Conservation (phyloP, 441 rosid species). For the Bruguiera hainesii region DNA sequence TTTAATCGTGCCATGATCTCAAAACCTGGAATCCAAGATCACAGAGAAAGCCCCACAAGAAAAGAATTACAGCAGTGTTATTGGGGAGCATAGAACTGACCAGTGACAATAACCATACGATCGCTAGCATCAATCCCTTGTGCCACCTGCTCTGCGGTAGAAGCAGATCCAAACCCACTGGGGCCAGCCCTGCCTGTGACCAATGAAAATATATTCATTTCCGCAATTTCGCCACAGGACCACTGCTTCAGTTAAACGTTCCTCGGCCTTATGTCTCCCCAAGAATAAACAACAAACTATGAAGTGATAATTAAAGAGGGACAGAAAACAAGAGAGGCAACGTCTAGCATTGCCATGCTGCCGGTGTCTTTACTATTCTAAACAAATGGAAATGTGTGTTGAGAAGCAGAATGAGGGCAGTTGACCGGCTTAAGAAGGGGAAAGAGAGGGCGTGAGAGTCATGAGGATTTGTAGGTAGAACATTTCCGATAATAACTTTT, state of each 20-base stretch:
- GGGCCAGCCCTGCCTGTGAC: conserved; percentile 66
- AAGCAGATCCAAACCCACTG: conserved; percentile 90
- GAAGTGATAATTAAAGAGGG: background rate
- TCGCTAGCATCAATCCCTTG: conserved; percentile 55
- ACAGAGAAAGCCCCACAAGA: too few relatives aligned
- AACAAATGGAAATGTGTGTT: background rate
- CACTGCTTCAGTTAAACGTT: too few relatives aligned
- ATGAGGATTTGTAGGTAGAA: background rate
- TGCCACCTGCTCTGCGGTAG: conserved; percentile 81
- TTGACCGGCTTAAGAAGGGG: background rate
- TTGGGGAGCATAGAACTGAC: conserved; percentile 22
- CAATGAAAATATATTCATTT: conserved; percentile 49
- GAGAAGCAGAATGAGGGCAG: background rate
- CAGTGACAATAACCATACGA: conserved; percentile 75
- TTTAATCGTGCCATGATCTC: too few relatives aligned
- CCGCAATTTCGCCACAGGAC: background rate
- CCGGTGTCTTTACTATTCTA: background rate
- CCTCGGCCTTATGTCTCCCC: too few relatives aligned
- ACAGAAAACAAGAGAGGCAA: background rate
- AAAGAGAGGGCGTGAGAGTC: conserved; percentile 3
- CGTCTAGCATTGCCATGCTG: too few relatives aligned
- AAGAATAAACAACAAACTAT: background rate
- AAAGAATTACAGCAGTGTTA: too few relatives aligned
- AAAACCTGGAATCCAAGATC: too few relatives aligned
- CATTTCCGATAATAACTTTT: too few relatives aligned